Evolutionary conservation across 2,329 filamentous ascomycete species (phyloP).

Genomic region (Scedosporium dehoogii): DNA sequence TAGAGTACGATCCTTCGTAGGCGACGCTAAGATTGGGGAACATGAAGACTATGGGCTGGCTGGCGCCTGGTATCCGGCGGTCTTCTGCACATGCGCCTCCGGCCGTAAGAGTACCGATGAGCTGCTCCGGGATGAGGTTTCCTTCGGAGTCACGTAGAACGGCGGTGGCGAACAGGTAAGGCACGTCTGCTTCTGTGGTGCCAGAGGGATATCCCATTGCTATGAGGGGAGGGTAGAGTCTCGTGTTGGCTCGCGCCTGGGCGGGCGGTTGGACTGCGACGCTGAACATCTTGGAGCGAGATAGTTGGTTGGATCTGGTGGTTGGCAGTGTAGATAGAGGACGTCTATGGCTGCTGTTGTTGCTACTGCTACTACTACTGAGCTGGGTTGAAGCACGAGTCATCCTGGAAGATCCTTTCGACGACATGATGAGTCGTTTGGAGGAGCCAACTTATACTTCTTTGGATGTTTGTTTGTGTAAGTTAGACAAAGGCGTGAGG

Average conservation of each 20-base stretch:
- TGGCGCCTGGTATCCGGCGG: not conserved
- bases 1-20: slow-evolving; percentile 2
- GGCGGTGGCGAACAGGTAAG: slow-evolving; percentile 5
- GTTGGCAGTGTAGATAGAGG: not conserved
- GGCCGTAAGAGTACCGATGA: slow-evolving; percentile 1
- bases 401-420: not conserved
- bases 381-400: not conserved
- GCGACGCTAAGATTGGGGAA: slow-evolving; percentile 4
- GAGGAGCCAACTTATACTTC: not conserved
- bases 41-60: slow-evolving; percentile 4
- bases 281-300: slow-evolving; percentile 5
- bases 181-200: not conserved
- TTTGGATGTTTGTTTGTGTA: not conserved
- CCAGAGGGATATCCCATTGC: not conserved
- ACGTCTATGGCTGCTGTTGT: not conserved
- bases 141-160: slow-evolving; percentile 3
- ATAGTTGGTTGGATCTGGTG: not conserved
- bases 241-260: not conserved
- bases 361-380: not conserved
- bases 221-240: slow-evolving; percentile 3
- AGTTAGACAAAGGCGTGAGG: not conserved
- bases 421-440: not conserved
- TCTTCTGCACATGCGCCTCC: not conserved
- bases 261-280: slow-evolving; percentile 2
- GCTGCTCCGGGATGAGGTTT: slow-evolving; percentile 1